A percentile compares a stretch with the other conserved stretches of the same genome.
These are phyloP conservation scores for Russula virescens DNA, from an alignment of 768 basidiomycete genomes.

Conservation along the genomic window DNA sequence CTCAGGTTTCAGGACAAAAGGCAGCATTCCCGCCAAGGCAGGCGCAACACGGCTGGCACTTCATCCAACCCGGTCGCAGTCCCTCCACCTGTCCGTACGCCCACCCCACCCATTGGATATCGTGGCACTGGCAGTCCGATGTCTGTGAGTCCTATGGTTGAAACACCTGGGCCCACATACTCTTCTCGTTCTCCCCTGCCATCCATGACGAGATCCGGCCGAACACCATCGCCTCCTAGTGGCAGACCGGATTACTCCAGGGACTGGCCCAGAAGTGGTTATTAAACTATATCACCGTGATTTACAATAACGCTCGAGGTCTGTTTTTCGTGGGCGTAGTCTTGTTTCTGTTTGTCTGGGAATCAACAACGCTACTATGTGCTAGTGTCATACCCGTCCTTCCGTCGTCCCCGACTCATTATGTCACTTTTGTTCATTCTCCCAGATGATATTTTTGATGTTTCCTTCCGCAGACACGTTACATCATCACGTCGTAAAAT, in stretches of 20 bases:
- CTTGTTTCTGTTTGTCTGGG: constrained; percentile 12
- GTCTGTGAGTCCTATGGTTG: constrained; percentile 16
- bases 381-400: constrained; percentile 20
- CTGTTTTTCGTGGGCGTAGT: constrained; percentile 12
- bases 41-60: constrained; percentile 2
- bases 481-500: background rate
- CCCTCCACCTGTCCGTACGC: background rate
- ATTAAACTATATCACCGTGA: constrained; percentile 20
- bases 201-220: constrained; percentile 2
- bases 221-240: constrained; percentile 20
- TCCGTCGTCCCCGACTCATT: constrained; percentile 21
- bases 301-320: constrained; percentile 15
- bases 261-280: constrained; percentile 12
- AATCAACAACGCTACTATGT: constrained; percentile 14
- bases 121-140: background rate
- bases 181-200: constrained; percentile 20
- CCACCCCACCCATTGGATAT: background rate
- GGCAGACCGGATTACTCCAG: constrained; percentile 9
- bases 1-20: constrained; percentile 24
- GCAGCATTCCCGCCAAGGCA: constrained; percentile 18
- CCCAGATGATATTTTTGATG: constrained; percentile 2
- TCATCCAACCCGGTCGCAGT: background rate
- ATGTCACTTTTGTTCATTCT: constrained; percentile 13
- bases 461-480: constrained; percentile 5
- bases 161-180: constrained; percentile 2